Evolutionary conservation across 345 rosid species (phyloP).

Genomic region (Durio zibethinus): DNA sequence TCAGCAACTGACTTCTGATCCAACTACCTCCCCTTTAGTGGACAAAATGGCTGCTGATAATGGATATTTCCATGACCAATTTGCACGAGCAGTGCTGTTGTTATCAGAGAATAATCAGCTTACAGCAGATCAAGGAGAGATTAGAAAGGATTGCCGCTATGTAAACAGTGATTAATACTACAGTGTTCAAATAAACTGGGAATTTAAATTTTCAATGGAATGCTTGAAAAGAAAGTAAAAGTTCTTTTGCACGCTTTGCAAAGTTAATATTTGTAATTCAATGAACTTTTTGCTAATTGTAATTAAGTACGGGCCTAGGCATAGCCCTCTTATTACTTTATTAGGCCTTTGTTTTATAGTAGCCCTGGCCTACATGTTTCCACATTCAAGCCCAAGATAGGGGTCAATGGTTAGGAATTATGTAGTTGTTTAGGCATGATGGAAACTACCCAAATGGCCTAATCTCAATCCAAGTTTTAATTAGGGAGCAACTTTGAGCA

Average conservation of each 20-base stretch:
- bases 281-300: too few species aligned
- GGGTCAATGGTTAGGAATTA: too few species aligned
- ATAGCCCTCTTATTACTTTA: too few species aligned
- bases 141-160: constrained; percentile 75
- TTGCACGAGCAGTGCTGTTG: constrained; percentile 48
- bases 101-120: constrained; percentile 78
- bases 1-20: constrained; percentile 61
- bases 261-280: too few species aligned
- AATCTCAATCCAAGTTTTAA: too few species aligned
- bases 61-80: constrained; percentile 63
- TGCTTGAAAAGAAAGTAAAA: not conserved
- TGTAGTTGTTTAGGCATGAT: not conserved
- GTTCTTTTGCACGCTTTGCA: not conserved
- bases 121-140: constrained; percentile 62
- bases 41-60: constrained; percentile 71
- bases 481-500: too few species aligned
- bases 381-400: not conserved
- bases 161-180: constrained; percentile 19
- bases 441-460: too few species aligned
- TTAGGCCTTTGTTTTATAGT: too few species aligned
- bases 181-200: not conserved
- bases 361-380: too few species aligned
- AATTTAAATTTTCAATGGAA: not conserved
- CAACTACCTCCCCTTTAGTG: constrained; percentile 55
- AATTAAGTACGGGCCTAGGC: too few species aligned